A percentile compares a stretch with the other conserved stretches of the same genome.
phyloP scores from a whole-genome alignment of 139 green algal species.

The Pedinophyceae sp. region DNA sequence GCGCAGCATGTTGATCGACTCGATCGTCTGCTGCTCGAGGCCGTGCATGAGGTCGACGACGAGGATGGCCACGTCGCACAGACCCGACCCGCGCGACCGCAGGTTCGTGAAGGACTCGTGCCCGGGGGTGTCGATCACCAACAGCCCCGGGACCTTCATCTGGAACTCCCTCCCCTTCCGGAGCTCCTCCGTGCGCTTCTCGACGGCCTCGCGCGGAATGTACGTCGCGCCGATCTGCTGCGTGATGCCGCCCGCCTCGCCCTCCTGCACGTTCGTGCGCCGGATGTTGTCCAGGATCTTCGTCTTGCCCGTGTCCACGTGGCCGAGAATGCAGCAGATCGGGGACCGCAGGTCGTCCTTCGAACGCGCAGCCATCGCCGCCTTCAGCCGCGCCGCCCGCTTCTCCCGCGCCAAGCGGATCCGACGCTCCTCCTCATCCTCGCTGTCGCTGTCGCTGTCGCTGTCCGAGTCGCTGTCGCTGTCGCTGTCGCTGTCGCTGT shows the following conservation, averaged over 20 bases:
- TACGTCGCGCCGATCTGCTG: slow-evolving; percentile 99
- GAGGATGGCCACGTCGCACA: slow-evolving; percentile 97
- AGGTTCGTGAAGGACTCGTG: slow-evolving; percentile 98
- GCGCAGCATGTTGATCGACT: slow-evolving; percentile 90
- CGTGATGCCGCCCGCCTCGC: slow-evolving; percentile 95
- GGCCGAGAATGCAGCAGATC: slow-evolving; percentile 98
- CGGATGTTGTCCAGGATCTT: slow-evolving; percentile 98
- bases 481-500: slow-evolving; percentile 13
- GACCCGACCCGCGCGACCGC: slow-evolving; percentile 65
- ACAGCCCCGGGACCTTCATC: slow-evolving; percentile 66
- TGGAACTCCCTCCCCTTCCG: slow-evolving; percentile 39
- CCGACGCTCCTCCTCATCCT: slow-evolving; percentile 37
- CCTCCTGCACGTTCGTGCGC: slow-evolving; percentile 91
- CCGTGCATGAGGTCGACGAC: slow-evolving; percentile 98
- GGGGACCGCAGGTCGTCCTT: slow-evolving; percentile 76
- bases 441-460: slow-evolving; percentile 28
- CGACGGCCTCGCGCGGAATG: slow-evolving; percentile 66
- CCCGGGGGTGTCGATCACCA: slow-evolving; percentile 97
- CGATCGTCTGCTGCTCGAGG: slow-evolving; percentile 95
- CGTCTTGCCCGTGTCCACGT: slow-evolving; percentile 98
- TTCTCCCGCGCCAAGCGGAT: too few species aligned
- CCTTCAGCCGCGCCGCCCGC: slow-evolving; percentile 35
- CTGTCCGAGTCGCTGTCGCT: slow-evolving; percentile 15
- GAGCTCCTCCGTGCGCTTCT: slow-evolving; percentile 57
- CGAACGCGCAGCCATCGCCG: slow-evolving; percentile 33